Conservation (phyloP, 108 stramenopile species). For the Cafeteria roenbergensis region DNA sequence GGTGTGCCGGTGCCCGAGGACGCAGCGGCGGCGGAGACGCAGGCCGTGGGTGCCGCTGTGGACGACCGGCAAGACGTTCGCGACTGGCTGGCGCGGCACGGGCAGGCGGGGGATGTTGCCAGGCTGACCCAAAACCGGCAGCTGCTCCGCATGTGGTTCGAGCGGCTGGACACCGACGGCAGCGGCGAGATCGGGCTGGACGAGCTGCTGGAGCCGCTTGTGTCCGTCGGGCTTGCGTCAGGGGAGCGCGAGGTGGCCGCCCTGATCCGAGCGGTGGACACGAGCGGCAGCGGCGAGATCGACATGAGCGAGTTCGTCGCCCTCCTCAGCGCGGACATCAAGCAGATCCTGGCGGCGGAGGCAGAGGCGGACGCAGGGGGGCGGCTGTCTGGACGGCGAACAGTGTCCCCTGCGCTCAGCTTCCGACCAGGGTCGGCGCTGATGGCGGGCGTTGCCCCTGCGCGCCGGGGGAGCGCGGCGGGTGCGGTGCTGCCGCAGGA, state of each 20-base stretch:
- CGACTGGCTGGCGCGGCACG: background rate
- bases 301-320: background rate
- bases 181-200: slow-evolving; percentile 10
- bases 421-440: too few relatives aligned
- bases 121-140: background rate
- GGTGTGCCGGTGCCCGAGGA: too few relatives aligned
- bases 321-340: background rate
- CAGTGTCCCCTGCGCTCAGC: too few relatives aligned
- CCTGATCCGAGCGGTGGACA: slow-evolving; percentile 3
- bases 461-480: too few relatives aligned
- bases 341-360: background rate
- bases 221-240: background rate
- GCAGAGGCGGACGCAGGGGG: background rate
- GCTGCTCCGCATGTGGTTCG: slow-evolving; percentile 3
- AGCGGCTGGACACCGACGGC: slow-evolving; percentile 1
- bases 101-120: background rate
- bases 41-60: too few relatives aligned
- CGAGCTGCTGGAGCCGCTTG: slow-evolving; percentile 10
- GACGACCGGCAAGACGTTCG: too few relatives aligned
- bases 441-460: too few relatives aligned
- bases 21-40: too few relatives aligned
- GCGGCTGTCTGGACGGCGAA: too few relatives aligned
- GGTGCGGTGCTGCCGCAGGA: too few relatives aligned
- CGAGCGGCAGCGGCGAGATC: background rate
- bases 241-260: background rate